Evolutionary conservation across 179 eudicot species (phyloP).

Genomic region (Silene noctiflora): DNA sequence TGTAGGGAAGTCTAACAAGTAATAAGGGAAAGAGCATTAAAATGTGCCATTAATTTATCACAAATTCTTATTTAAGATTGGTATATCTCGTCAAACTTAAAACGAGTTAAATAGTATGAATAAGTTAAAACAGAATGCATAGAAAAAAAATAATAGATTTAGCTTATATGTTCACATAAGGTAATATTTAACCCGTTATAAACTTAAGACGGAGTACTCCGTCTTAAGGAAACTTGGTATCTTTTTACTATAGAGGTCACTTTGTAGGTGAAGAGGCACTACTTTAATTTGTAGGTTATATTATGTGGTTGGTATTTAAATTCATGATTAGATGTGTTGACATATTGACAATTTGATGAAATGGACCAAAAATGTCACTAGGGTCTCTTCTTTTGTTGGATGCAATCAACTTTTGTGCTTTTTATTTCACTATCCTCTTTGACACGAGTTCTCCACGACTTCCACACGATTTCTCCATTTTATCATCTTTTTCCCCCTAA

Average conservation of each 20-base stretch:
- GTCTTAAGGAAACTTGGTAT: neutral
- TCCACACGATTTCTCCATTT: neutral
- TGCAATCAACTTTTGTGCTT: neutral
- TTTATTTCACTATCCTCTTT: neutral
- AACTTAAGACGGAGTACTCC: too few species aligned
- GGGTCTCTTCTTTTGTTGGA: neutral
- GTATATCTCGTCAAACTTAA: too few species aligned
- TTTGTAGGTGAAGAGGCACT: conserved; percentile 2
- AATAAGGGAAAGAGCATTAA: neutral
- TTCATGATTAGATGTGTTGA: conserved; percentile 13
- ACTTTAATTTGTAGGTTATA: neutral
- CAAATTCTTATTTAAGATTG: too few species aligned
- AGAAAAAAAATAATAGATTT: too few species aligned
- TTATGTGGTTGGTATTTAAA: neutral
- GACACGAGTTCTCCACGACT: neutral
- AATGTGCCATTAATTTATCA: neutral
- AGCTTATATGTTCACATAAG: too few species aligned
- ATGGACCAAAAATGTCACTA: neutral
- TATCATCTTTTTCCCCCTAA: too few species aligned
- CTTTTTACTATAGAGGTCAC: too few species aligned
- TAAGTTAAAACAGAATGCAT: too few species aligned
- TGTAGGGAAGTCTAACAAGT: neutral
- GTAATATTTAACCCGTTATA: too few species aligned
- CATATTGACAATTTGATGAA: neutral
- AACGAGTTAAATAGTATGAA: too few species aligned